These are phyloP conservation scores for Aristolochia fimbriata DNA, from an alignment of 164 flowering plant genomes.

Conservation along the genomic window DNA sequence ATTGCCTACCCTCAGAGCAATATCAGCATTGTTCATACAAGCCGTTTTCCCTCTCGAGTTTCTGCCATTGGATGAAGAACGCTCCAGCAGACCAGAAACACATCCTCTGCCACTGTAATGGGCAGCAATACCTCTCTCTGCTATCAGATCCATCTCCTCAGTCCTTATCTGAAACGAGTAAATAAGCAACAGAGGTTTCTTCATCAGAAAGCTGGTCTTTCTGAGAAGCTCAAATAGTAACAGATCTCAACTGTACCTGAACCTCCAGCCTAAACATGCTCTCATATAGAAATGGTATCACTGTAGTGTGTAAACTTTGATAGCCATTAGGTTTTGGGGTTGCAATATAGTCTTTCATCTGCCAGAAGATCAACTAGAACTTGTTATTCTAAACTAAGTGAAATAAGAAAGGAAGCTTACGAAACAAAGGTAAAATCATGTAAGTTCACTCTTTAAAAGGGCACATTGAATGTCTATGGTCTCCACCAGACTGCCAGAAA, in stretches of 20 bases:
- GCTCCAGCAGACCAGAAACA: constrained; percentile 57
- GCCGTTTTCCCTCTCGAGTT: constrained; percentile 58
- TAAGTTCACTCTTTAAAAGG: no score
- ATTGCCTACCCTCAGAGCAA: constrained; percentile 76
- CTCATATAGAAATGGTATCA: constrained; percentile 92
- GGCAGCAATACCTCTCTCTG: constrained; percentile 97
- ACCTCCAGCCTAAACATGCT: constrained; percentile 96
- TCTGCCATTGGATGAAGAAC: constrained; percentile 41
- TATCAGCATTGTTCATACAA: constrained; percentile 74
- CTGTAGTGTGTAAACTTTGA: constrained; percentile 92
- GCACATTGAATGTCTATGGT: no score
- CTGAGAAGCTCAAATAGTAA: neutral
- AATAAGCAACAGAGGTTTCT: neutral
- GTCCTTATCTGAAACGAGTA: constrained; percentile 64
- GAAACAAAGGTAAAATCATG: no score
- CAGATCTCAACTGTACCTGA: constrained; percentile 40
- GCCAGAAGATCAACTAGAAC: constrained; percentile 7
- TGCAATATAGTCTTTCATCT: constrained; percentile 97
- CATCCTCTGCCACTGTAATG: constrained; percentile 80
- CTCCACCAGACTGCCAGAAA: no score
- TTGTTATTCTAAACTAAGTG: no score
- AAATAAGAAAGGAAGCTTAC: no score
- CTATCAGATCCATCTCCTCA: constrained; percentile 96
- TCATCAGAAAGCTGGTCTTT: neutral
- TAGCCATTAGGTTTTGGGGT: constrained; percentile 99